A percentile compares a stretch with the other conserved stretches of the same genome.
phyloP scores from a whole-genome alignment of 2,329 filamentous ascomycete genomes.

The Epichloe bromicola region DNA sequence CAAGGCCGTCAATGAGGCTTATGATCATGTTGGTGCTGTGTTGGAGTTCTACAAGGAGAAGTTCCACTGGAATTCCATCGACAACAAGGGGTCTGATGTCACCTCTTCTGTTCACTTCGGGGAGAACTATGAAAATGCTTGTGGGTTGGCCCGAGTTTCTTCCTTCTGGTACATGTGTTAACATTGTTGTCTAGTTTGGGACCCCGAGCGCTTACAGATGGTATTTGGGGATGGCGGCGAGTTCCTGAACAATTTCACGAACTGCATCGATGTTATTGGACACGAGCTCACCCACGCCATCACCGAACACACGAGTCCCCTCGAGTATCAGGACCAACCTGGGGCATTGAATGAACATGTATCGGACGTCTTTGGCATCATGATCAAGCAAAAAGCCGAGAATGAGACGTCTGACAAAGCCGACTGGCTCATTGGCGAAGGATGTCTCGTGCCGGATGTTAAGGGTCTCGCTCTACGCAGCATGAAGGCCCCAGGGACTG shows the following conservation, averaged over 20 bases:
- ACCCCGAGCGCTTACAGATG: slow-evolving; percentile 35
- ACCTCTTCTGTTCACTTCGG: slow-evolving; percentile 41
- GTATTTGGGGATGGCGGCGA: slow-evolving; percentile 43
- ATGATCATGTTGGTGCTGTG: slow-evolving; percentile 35
- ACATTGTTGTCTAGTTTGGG: slow-evolving; percentile 28
- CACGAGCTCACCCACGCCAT: slow-evolving; percentile 45
- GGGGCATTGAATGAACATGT: slow-evolving; percentile 45
- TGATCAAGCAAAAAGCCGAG: slow-evolving; percentile 40
- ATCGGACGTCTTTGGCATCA: slow-evolving; percentile 43
- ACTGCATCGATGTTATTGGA: slow-evolving; percentile 41
- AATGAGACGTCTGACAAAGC: slow-evolving; percentile 30
- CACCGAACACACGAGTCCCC: slow-evolving; percentile 34
- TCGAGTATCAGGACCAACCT: slow-evolving; percentile 37
- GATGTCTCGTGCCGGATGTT: slow-evolving; percentile 35
- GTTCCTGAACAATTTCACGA: slow-evolving; percentile 38
- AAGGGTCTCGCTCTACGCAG: slow-evolving; percentile 38
- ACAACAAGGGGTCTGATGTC: slow-evolving; percentile 36
- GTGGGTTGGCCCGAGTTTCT: slow-evolving; percentile 10
- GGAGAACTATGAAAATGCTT: slow-evolving; percentile 38
- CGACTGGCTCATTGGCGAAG: slow-evolving; percentile 43
- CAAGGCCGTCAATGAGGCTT: slow-evolving; percentile 33
- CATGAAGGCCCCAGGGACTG: slow-evolving; percentile 41
- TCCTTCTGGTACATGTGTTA: not conserved
- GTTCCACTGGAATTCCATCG: slow-evolving; percentile 38
- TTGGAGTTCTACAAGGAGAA: slow-evolving; percentile 35